Evolutionary conservation across 2,329 filamentous ascomycete genomes (phyloP).

Genomic region (Microascus cirrosus): DNA sequence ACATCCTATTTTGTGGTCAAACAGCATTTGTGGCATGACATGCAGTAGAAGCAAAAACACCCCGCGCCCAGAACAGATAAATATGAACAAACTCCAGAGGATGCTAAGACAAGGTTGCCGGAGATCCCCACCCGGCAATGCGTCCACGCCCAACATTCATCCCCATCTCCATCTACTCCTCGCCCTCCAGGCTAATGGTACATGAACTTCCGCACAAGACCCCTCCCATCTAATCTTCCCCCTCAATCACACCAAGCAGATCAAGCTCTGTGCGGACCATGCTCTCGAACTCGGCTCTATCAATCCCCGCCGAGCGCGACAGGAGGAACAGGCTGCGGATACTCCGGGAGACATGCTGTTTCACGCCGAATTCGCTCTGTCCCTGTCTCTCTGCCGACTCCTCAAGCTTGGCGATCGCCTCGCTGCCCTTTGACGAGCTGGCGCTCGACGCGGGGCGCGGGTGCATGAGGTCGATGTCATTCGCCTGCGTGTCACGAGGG

Average conservation of each 20-base stretch:
- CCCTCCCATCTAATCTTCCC: slow-evolving; percentile 19
- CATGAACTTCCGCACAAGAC: not conserved
- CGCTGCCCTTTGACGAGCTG: slow-evolving; percentile 42
- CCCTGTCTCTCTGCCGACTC: slow-evolving; percentile 43
- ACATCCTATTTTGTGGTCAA: not conserved
- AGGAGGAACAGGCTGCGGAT: slow-evolving; percentile 67
- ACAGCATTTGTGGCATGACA: not conserved
- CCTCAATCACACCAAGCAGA: slow-evolving; percentile 57
- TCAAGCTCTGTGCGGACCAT: slow-evolving; percentile 63
- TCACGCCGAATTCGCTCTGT: slow-evolving; percentile 60
- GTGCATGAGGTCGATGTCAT: slow-evolving; percentile 28
- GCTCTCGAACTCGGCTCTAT: slow-evolving; percentile 62
- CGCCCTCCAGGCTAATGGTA: not conserved
- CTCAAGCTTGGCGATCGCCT: slow-evolving; percentile 51
- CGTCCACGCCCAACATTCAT: not conserved
- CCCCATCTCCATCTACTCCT: not conserved
- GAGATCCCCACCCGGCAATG: not conserved
- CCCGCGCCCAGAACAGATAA: not conserved
- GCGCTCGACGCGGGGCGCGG: slow-evolving; percentile 49
- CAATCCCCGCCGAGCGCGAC: slow-evolving; percentile 60
- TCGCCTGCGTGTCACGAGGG: slow-evolving; percentile 19
- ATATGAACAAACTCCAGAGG: not conserved
- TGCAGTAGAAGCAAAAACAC: not conserved
- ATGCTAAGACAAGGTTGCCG: not conserved
- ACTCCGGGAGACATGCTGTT: slow-evolving; percentile 67